Percentiles rank a stretch among this genome's conserved stretches.
These are phyloP conservation scores for Leccinum imitatum DNA, from an alignment of 768 basidiomycete genomes.

Conservation along the genomic window DNA sequence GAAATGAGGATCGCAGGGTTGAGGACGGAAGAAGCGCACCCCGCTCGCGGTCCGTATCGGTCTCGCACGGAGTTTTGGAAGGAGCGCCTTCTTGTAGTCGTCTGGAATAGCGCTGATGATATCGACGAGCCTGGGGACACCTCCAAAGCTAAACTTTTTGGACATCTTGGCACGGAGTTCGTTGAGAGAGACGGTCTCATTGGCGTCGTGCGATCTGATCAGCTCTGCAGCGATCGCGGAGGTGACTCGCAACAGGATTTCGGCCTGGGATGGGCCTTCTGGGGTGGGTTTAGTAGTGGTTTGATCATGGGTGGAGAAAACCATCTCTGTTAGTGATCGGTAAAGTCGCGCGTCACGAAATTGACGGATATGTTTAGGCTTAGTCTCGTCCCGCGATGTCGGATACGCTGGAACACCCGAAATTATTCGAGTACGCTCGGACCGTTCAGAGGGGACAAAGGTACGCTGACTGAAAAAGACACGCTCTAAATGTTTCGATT, in stretches of 20 bases:
- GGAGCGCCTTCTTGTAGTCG: conserved; percentile 88
- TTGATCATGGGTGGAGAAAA: conserved; percentile 12
- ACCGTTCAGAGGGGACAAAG: conserved; percentile 32
- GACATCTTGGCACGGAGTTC: conserved; percentile 83
- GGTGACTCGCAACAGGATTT: conserved; percentile 84
- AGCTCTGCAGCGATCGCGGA: conserved; percentile 94
- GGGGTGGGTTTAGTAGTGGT: background rate
- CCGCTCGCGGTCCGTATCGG: conserved; percentile 97
- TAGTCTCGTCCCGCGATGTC: conserved; percentile 14
- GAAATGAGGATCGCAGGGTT: background rate
- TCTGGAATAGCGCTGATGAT: conserved; percentile 98
- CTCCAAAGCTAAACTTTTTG: conserved; percentile 85
- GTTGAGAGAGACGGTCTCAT: conserved; percentile 80
- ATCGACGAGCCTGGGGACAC: conserved; percentile 91
- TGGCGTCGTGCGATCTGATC: conserved; percentile 82
- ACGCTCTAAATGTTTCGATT: background rate
- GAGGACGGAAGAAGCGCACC: conserved; percentile 43
- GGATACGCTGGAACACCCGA: conserved; percentile 6
- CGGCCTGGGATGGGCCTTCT: conserved; percentile 82
- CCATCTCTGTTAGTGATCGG: conserved; percentile 26
- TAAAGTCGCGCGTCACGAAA: background rate
- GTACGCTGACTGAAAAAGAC: background rate
- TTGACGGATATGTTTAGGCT: conserved; percentile 10
- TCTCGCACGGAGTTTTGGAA: conserved; percentile 88
- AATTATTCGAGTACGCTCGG: conserved; percentile 13